phyloP scores from a whole-genome alignment of 148 eudicot genomes.

The Selenicereus undatus region DNA sequence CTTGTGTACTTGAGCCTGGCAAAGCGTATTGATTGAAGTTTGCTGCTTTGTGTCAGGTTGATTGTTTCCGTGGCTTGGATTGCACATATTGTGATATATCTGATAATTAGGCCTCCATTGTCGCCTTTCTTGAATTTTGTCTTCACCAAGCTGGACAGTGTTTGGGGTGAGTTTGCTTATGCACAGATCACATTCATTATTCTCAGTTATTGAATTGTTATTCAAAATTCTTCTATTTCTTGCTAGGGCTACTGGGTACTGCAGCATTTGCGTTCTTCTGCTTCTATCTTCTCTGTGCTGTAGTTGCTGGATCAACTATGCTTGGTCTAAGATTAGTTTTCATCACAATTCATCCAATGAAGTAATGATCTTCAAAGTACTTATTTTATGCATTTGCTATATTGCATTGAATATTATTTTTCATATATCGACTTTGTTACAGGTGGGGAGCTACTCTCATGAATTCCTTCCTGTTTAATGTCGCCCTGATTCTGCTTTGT shows the following conservation, averaged over 20 bases:
- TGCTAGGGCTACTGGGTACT: conserved; percentile 91
- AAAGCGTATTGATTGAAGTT: neutral
- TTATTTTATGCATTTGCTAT: neutral
- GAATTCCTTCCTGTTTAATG: conserved; percentile 96
- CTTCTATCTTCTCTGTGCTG: conserved; percentile 92
- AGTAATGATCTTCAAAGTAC: conserved; percentile 41
- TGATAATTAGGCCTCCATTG: conserved; percentile 84
- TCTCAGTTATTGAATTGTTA: conserved; percentile 11
- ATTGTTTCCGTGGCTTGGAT: conserved; percentile 97
- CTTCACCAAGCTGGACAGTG: conserved; percentile 82
- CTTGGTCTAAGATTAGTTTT: conserved; percentile 91
- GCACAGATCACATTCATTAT: conserved; percentile 4
- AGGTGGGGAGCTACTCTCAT: conserved; percentile 99
- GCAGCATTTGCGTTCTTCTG: conserved; percentile 98
- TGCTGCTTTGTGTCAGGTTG: conserved; percentile 53
- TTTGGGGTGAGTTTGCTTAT: conserved; percentile 67
- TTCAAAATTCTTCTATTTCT: conserved; percentile 19
- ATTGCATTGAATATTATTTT: conserved; percentile 1
- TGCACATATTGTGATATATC: conserved; percentile 85
- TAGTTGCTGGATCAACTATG: conserved; percentile 95
- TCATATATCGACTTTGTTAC: conserved; percentile 25
- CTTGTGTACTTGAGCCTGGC: conserved; percentile 1
- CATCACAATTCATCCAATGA: conserved; percentile 97
- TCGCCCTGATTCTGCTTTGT: conserved; percentile 96
- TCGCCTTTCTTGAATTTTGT: conserved; percentile 86